phyloP scores from a whole-genome alignment of 768 basidiomycete genomes.

The Mrakia frigida region DNA sequence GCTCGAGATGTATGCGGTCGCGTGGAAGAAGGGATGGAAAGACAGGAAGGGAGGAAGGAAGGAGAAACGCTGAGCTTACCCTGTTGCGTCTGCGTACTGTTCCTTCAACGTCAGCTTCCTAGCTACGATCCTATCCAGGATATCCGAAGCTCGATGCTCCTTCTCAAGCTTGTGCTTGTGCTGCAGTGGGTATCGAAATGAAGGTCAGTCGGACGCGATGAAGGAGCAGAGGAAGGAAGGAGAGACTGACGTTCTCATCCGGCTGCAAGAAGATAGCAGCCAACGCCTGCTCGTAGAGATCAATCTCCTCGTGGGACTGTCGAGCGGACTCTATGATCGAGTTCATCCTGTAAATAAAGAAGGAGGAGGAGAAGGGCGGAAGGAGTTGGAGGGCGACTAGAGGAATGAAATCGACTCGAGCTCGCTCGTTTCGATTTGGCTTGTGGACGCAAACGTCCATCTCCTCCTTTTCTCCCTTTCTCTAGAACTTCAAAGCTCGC shows the following conservation, averaged over 20 bases:
- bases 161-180: slow-evolving; percentile 46
- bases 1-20: neutral
- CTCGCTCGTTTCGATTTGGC: neutral
- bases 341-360: slow-evolving; percentile 60
- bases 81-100: slow-evolving; percentile 71
- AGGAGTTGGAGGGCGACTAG: neutral
- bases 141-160: slow-evolving; percentile 83
- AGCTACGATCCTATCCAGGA: slow-evolving; percentile 75
- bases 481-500: neutral
- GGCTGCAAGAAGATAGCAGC: slow-evolving; percentile 67
- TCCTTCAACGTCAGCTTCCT: slow-evolving; percentile 61
- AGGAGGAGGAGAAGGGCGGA: neutral
- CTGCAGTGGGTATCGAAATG: neutral
- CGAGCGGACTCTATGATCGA: slow-evolving; percentile 89
- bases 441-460: neutral
- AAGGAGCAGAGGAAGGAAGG: neutral
- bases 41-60: neutral
- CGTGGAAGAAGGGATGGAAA: neutral
- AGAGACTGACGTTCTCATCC: slow-evolving; percentile 42
- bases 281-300: slow-evolving; percentile 81
- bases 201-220: slow-evolving; percentile 33
- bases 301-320: slow-evolving; percentile 91
- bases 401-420: neutral
- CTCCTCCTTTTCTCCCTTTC: neutral
- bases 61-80: slow-evolving; percentile 38